Evolutionary conservation across 2,329 filamentous ascomycete species (phyloP).

Genomic region (Xylariales sp.): DNA sequence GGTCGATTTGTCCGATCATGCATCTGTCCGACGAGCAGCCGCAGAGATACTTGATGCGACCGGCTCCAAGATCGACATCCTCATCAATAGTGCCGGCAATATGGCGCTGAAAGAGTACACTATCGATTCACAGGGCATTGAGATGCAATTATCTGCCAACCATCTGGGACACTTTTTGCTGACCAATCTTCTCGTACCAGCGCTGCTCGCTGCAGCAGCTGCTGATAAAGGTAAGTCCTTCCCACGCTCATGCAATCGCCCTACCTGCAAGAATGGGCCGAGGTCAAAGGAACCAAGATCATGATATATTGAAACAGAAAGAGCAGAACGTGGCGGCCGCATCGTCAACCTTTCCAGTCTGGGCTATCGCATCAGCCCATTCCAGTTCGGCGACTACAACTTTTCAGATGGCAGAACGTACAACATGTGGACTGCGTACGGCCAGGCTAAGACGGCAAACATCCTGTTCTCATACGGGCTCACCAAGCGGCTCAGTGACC

Average conservation of each 20-base stretch:
- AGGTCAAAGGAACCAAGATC: no score
- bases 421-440: conserved; percentile 1
- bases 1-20: background rate
- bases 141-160: conserved; percentile 4
- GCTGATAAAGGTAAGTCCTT: no score
- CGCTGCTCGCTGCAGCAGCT: background rate
- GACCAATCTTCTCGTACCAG: background rate
- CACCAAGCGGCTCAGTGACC: background rate
- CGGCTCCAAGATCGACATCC: background rate
- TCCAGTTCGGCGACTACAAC: background rate
- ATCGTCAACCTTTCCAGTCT: conserved; percentile 2
- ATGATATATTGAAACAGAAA: no score
- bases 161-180: conserved; percentile 5
- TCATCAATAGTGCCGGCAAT: background rate
- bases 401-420: background rate
- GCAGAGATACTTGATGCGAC: background rate
- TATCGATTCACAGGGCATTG: conserved; percentile 3
- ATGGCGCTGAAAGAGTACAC: conserved; percentile 1
- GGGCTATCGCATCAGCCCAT: background rate
- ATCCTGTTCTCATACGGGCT: conserved; percentile 2
- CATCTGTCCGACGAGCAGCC: conserved; percentile 3
- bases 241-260: no score
- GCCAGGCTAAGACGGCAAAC: conserved; percentile 7
- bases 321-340: no score
- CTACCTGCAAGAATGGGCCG: no score